These are phyloP conservation scores for Bryum argenteum DNA, from an alignment of 225 moss, liverwort and hornwort species.

Conservation along the genomic window DNA sequence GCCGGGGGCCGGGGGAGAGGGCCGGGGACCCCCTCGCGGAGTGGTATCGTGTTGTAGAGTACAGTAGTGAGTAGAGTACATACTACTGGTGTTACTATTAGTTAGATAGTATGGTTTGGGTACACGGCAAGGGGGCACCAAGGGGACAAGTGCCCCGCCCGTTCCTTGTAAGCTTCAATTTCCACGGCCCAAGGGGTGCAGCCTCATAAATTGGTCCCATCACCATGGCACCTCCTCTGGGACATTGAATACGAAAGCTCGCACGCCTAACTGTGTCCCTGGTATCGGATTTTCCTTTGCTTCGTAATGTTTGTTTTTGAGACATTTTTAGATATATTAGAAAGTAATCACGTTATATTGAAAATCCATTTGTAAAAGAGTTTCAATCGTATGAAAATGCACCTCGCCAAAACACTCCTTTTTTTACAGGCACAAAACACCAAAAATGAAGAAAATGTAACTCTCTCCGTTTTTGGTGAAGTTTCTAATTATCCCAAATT, in stretches of 20 bases:
- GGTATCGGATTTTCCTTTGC: no score
- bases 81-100: not conserved
- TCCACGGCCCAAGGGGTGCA: constrained; percentile 33
- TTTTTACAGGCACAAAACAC: no score
- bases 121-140: constrained; percentile 26
- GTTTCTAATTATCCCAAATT: no score
- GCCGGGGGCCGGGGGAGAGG: not conserved
- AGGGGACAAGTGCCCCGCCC: constrained; percentile 17
- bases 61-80: not conserved
- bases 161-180: constrained; percentile 16
- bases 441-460: no score
- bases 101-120: not conserved
- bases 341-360: no score
- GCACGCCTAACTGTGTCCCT: constrained; percentile 18
- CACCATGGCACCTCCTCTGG: constrained; percentile 25
- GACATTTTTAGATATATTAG: no score
- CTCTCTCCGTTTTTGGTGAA: no score
- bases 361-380: no score
- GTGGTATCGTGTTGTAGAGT: not conserved
- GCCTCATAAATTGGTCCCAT: constrained; percentile 46
- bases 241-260: constrained; percentile 24
- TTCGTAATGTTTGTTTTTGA: no score
- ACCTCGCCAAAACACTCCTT: no score
- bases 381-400: no score
- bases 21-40: no score